Conservation (phyloP, 805 yeast species). For the Yarrowia osloensis region DNA sequence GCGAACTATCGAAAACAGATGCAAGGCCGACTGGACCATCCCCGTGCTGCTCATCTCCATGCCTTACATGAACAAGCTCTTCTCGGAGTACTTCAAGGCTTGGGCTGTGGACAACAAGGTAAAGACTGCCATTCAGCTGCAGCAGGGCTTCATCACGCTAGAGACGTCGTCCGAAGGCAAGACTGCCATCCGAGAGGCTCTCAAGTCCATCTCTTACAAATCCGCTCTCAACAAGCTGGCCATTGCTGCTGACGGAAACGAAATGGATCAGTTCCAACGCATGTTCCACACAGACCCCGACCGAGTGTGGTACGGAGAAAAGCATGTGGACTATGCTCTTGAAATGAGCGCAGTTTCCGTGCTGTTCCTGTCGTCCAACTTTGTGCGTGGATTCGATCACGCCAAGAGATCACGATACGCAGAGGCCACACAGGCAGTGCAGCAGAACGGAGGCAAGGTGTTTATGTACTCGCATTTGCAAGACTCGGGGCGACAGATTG, state of each 20-base stretch:
- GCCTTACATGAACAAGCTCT: slow-evolving; percentile 30
- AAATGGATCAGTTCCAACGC: slow-evolving; percentile 27
- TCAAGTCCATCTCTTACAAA: slow-evolving; percentile 27
- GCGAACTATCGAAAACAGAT: slow-evolving; percentile 20
- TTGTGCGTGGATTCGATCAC: slow-evolving; percentile 19
- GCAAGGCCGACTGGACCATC: slow-evolving; percentile 22
- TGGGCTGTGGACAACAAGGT: slow-evolving; percentile 27
- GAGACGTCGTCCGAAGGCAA: slow-evolving; percentile 23
- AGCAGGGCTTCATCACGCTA: slow-evolving; percentile 7
- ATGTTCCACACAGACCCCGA: slow-evolving; percentile 30
- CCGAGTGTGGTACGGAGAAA: slow-evolving; percentile 27
- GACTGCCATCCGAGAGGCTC: slow-evolving; percentile 30
- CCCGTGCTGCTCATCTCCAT: slow-evolving; percentile 27
- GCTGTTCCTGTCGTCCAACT: slow-evolving; percentile 21
- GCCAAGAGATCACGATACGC: slow-evolving; percentile 23
- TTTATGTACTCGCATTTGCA: slow-evolving; percentile 29
- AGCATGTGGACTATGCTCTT: slow-evolving; percentile 25
- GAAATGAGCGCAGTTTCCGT: slow-evolving; percentile 23
- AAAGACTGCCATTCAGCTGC: slow-evolving; percentile 18
- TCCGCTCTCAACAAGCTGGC: slow-evolving; percentile 24
- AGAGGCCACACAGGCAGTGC: slow-evolving; percentile 20
- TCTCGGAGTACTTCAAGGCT: slow-evolving; percentile 28
- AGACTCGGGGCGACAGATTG: slow-evolving; percentile 26
- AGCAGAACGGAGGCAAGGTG: slow-evolving; percentile 28
- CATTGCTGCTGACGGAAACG: slow-evolving; percentile 23